These are phyloP conservation scores for Globisporangium solare DNA, from an alignment of 352 stramenopile genomes.

Conservation along the genomic window DNA sequence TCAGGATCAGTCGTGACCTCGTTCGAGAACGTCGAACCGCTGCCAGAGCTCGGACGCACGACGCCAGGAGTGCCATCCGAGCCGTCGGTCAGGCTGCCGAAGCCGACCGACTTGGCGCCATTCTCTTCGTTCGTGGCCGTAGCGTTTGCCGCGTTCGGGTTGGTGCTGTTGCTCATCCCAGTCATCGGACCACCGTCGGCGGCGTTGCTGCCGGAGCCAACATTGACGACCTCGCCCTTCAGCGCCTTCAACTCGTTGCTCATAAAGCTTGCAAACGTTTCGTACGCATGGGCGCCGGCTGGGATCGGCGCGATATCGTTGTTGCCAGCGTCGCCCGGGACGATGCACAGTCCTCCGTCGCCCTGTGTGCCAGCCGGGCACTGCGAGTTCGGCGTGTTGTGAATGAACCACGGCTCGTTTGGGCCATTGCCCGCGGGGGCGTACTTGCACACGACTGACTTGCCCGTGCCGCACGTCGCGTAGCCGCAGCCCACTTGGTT, in stretches of 20 bases:
- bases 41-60: conserved; percentile 10
- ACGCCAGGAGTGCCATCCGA: conserved; percentile 8
- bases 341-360: conserved; percentile 42
- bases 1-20: background rate
- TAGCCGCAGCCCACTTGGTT: conserved; percentile 59
- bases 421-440: conserved; percentile 47
- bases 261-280: conserved; percentile 55
- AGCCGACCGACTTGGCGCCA: conserved; percentile 10
- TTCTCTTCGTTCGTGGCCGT: background rate
- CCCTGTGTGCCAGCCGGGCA: conserved; percentile 48
- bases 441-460: conserved; percentile 63
- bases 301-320: conserved; percentile 51
- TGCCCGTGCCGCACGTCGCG: conserved; percentile 31
- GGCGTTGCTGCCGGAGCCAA: too few species aligned
- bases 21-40: conserved; percentile 18
- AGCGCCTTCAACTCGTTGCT: conserved; percentile 46
- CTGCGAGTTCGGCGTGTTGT: conserved; percentile 35
- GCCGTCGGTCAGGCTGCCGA: conserved; percentile 7
- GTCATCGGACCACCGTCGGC: conserved; percentile 15
- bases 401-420: conserved; percentile 52
- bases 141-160: conserved; percentile 5
- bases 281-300: conserved; percentile 46
- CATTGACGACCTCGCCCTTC: conserved; percentile 19
- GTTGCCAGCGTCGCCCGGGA: conserved; percentile 40
- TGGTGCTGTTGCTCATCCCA: conserved; percentile 9